Percentiles rank a stretch among this genome's conserved stretches.
Evolutionary conservation across 176 grass and related monocot species (phyloP).

Genomic region (Rhynchospora breviuscula): DNA sequence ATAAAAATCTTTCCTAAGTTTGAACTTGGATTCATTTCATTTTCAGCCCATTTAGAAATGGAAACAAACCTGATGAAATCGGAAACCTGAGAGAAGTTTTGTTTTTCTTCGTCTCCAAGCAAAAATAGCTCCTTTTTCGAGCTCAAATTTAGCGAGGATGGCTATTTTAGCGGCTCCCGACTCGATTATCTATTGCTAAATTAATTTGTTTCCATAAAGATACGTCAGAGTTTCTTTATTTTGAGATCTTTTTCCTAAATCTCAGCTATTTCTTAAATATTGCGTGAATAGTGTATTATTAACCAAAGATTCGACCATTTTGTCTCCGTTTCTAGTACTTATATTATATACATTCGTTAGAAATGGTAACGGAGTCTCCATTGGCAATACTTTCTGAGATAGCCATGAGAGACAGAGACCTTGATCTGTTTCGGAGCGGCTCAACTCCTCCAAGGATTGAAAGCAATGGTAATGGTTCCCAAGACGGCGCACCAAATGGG

Average conservation of each 20-base stretch:
- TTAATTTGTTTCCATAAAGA: not conserved
- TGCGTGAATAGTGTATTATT: not conserved
- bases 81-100: not conserved
- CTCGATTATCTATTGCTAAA: slow-evolving; percentile 11
- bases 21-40: not conserved
- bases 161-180: not conserved
- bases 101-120: slow-evolving; percentile 13
- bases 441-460: slow-evolving; percentile 68
- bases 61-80: not conserved
- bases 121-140: not conserved
- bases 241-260: not conserved
- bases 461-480: slow-evolving; percentile 22
- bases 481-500: slow-evolving; percentile 25
- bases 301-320: not conserved
- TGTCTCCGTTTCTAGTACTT: not conserved
- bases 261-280: not conserved
- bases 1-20: not conserved
- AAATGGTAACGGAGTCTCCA: slow-evolving; percentile 11
- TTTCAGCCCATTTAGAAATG: not conserved
- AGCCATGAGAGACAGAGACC: slow-evolving; percentile 40
- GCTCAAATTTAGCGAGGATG: not conserved
- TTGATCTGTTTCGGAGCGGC: slow-evolving; percentile 67
- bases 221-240: slow-evolving; percentile 2
- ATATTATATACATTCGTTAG: not conserved
- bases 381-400: slow-evolving; percentile 44